Conservation (phyloP, 257 asterid genomes). For the Penstemon barbatus region DNA sequence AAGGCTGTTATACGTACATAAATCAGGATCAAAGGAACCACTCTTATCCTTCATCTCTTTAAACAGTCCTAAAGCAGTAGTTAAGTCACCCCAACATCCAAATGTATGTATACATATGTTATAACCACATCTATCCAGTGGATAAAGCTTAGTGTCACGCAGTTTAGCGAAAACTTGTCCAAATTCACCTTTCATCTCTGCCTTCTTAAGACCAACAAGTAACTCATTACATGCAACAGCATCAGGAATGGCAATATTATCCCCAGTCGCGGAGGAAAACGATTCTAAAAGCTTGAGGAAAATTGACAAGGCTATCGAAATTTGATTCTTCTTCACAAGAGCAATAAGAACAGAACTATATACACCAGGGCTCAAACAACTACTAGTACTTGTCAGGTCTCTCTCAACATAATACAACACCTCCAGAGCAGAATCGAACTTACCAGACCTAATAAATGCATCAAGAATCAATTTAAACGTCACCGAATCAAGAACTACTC, state of each 20-base stretch:
- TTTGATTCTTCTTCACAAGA: constrained; percentile 66
- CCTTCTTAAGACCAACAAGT: constrained; percentile 78
- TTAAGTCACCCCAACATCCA: constrained; percentile 81
- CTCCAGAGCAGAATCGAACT: constrained; percentile 66
- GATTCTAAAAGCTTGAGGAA: constrained; percentile 69
- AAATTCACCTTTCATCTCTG: constrained; percentile 68
- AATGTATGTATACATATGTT: constrained; percentile 82
- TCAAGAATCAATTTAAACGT: constrained; percentile 71
- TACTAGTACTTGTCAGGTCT: constrained; percentile 33
- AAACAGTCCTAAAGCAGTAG: constrained; percentile 58
- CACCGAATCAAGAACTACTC: constrained; percentile 53
- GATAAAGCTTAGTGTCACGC: constrained; percentile 55
- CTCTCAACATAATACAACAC: constrained; percentile 61
- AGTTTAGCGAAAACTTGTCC: constrained; percentile 52
- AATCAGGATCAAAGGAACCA: constrained; percentile 60
- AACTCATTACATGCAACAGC: constrained; percentile 83
- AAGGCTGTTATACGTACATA: constrained; percentile 89
- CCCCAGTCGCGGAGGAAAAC: constrained; percentile 28
- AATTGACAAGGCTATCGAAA: constrained; percentile 62
- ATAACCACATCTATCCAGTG: constrained; percentile 77
- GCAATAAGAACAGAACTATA: constrained; percentile 74
- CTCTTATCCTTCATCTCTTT: constrained; percentile 86
- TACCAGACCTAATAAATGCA: constrained; percentile 60
- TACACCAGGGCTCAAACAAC: constrained; percentile 50
- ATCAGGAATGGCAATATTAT: constrained; percentile 44